phyloP scores from a whole-genome alignment of 2,329 filamentous ascomycete species.

The Fusarium incarnatum region DNA sequence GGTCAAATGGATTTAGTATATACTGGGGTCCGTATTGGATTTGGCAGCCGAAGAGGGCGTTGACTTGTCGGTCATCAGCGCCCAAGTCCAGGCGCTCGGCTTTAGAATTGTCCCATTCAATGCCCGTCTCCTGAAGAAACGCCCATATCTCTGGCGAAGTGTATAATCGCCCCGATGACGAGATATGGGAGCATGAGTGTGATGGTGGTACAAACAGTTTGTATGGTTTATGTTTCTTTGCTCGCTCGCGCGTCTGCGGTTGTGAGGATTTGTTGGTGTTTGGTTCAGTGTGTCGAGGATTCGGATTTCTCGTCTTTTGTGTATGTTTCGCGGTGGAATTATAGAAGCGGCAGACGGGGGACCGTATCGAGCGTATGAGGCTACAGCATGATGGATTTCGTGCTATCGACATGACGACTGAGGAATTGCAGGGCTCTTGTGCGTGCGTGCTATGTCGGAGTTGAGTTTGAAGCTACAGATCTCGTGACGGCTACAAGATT shows the following conservation, averaged over 20 bases:
- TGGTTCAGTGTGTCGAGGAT: neutral
- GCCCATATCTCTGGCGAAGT: constrained; percentile 47
- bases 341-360: constrained; percentile 25
- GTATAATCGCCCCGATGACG: constrained; percentile 40
- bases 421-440: neutral
- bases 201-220: constrained; percentile 42
- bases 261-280: neutral
- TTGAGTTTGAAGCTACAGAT: neutral
- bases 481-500: neutral
- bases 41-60: constrained; percentile 36
- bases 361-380: constrained; percentile 23
- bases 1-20: constrained; percentile 50
- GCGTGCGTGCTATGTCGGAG: too few relatives aligned
- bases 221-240: neutral
- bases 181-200: constrained; percentile 36
- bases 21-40: constrained; percentile 47
- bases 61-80: constrained; percentile 16
- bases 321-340: constrained; percentile 15
- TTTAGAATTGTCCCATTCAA: constrained; percentile 43
- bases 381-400: constrained; percentile 28
- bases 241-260: neutral
- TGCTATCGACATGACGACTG: constrained; percentile 44
- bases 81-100: constrained; percentile 25
- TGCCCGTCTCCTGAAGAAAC: constrained; percentile 46
- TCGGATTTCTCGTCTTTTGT: constrained; percentile 1